phyloP scores from a whole-genome alignment of 768 basidiomycete genomes.

The Daedaleopsis sinensis region DNA sequence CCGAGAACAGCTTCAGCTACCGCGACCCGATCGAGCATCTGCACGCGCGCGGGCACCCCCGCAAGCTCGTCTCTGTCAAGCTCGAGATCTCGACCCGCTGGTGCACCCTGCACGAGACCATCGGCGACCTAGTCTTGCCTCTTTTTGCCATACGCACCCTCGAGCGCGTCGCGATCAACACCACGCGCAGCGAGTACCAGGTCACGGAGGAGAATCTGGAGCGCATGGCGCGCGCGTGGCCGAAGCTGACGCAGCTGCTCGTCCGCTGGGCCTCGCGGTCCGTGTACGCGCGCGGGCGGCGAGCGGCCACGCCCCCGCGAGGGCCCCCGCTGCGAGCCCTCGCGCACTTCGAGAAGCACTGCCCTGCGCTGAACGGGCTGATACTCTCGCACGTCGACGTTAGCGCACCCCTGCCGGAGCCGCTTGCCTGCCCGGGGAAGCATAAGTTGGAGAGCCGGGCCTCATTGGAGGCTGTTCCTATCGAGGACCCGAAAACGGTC shows the following conservation, averaged over 20 bases:
- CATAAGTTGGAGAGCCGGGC: not conserved
- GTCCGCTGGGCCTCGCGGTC: not conserved
- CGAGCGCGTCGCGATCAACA: slow-evolving; percentile 1
- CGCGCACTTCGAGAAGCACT: not conserved
- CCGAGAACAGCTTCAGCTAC: not conserved
- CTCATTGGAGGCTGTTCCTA: not conserved
- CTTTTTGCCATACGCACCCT: not conserved
- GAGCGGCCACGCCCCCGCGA: not conserved
- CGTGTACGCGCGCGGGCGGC: not conserved
- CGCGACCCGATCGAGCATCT: not conserved
- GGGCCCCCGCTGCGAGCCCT: not conserved
- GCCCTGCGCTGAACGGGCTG: not conserved
- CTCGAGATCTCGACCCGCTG: slow-evolving; percentile 3
- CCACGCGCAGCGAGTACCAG: slow-evolving; percentile 2
- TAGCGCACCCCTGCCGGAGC: not conserved
- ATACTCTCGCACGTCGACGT: not conserved
- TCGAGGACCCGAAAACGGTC: not conserved
- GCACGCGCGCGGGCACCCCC: not conserved
- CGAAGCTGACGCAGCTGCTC: not conserved
- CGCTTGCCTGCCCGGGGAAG: not conserved
- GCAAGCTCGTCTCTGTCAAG: not conserved
- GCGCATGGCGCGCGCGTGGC: slow-evolving; percentile 6
- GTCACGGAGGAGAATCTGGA: slow-evolving; percentile 2
- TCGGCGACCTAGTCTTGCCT: not conserved
- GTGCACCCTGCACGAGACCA: not conserved